Evolutionary conservation across 495 filamentous ascomycete species (phyloP).

Genomic region (Penicillium roqueforti): DNA sequence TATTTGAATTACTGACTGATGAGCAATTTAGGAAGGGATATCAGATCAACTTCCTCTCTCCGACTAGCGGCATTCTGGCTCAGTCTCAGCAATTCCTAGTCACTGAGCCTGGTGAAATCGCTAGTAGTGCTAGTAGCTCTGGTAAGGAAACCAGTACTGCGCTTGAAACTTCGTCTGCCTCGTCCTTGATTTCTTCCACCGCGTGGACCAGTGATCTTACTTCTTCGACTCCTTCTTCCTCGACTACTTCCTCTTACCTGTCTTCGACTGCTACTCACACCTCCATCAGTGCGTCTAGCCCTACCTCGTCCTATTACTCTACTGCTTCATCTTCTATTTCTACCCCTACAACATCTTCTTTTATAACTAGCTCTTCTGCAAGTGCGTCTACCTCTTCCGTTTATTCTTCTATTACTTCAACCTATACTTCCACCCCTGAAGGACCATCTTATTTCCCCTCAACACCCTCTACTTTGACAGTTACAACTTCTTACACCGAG

Average conservation of each 20-base stretch:
- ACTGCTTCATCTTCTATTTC: conserved; percentile 21
- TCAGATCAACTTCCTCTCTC: conserved; percentile 34
- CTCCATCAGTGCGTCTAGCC: conserved; percentile 26
- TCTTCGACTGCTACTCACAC: conserved; percentile 23
- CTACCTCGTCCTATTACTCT: conserved; percentile 21
- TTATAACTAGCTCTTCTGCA: conserved; percentile 13
- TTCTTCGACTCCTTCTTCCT: conserved; percentile 16
- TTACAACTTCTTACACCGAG: background rate
- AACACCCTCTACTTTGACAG: background rate
- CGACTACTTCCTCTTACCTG: conserved; percentile 21
- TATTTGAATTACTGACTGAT: background rate
- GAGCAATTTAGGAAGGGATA: conserved; percentile 23
- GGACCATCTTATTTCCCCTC: background rate
- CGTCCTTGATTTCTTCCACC: conserved; percentile 14
- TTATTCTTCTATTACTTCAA: conserved; percentile 8
- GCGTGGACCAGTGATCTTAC: conserved; percentile 12
- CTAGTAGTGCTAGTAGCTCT: conserved; percentile 19
- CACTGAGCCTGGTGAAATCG: conserved; percentile 15
- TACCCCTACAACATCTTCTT: conserved; percentile 23
- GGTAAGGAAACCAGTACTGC: conserved; percentile 31
- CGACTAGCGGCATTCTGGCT: conserved; percentile 28
- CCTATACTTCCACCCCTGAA: background rate
- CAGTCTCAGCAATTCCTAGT: conserved; percentile 36
- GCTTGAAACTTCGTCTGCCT: conserved; percentile 19
- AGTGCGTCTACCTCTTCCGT: conserved; percentile 16